Evolutionary conservation across 2,329 filamentous ascomycete genomes (phyloP).

Genomic region (Didymella arachidicola): DNA sequence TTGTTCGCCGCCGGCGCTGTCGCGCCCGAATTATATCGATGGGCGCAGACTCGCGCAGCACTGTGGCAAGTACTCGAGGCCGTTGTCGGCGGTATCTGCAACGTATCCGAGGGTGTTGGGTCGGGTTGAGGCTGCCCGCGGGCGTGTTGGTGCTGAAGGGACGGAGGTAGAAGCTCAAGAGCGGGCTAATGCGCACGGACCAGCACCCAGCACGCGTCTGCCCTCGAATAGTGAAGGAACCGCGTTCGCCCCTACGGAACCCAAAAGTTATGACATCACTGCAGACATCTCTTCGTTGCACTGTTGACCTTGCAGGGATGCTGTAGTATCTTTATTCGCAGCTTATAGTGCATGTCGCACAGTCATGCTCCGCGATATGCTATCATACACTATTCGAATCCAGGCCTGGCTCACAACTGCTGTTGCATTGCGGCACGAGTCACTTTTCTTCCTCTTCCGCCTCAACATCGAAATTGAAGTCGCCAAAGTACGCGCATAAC

Average conservation of each 20-base stretch:
- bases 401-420: too few species aligned
- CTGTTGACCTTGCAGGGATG: too few species aligned
- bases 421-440: background rate
- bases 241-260: background rate
- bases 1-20: slow-evolving; percentile 21
- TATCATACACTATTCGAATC: background rate
- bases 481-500: slow-evolving; percentile 66
- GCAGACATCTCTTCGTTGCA: background rate
- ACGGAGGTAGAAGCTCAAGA: slow-evolving; percentile 15
- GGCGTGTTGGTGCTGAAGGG: slow-evolving; percentile 22
- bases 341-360: background rate
- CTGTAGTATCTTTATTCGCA: background rate
- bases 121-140: slow-evolving; percentile 23
- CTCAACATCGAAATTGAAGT: slow-evolving; percentile 53
- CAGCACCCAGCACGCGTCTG: slow-evolving; percentile 4
- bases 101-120: background rate
- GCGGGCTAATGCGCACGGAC: slow-evolving; percentile 1
- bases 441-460: slow-evolving; percentile 19
- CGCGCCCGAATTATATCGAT: background rate
- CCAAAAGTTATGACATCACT: background rate
- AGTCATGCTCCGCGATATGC: background rate
- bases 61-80: background rate
- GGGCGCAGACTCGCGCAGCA: background rate
- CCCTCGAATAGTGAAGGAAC: slow-evolving; percentile 2
- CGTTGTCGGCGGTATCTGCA: background rate